Conservation (phyloP, 2,329 filamentous ascomycete genomes). For the Curvularia sp. region DNA sequence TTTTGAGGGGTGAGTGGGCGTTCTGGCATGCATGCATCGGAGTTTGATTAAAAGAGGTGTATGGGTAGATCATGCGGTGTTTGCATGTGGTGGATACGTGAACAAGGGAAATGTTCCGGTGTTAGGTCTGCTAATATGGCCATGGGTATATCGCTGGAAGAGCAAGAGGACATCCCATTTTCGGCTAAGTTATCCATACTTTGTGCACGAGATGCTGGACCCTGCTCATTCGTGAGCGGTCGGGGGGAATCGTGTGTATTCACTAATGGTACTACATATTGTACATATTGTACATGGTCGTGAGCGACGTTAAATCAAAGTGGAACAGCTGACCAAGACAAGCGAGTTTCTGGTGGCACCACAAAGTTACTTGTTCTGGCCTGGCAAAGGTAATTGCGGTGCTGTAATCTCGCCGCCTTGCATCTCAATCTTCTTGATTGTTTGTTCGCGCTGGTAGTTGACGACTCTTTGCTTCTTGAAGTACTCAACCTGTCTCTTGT, state of each 20-base stretch:
- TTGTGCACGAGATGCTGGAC: background rate
- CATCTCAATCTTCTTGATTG: constrained; percentile 55
- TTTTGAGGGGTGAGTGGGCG: background rate
- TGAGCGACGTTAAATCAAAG: constrained; percentile 14
- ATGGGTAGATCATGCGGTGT: background rate
- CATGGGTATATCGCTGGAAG: constrained; percentile 3
- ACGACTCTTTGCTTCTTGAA: constrained; percentile 97
- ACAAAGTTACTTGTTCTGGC: constrained; percentile 22
- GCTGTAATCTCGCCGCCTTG: constrained; percentile 51
- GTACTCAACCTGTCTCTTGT: constrained; percentile 76
- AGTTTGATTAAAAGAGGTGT: background rate
- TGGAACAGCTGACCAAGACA: constrained; percentile 1
- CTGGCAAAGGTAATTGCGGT: constrained; percentile 43
- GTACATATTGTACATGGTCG: constrained; percentile 20
- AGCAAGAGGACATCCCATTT: background rate
- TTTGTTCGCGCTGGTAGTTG: constrained; percentile 83
- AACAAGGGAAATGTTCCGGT: background rate
- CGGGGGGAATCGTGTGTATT: constrained; percentile 13
- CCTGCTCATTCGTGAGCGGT: background rate
- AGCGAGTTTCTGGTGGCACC: background rate
- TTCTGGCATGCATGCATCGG: background rate
- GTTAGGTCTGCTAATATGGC: background rate
- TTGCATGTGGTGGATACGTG: background rate
- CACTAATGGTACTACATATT: constrained; percentile 5
- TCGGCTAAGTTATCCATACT: background rate